phyloP scores from a whole-genome alignment of 1,284 basidiomycete genomes.

The Cryptococcus floricola region DNA sequence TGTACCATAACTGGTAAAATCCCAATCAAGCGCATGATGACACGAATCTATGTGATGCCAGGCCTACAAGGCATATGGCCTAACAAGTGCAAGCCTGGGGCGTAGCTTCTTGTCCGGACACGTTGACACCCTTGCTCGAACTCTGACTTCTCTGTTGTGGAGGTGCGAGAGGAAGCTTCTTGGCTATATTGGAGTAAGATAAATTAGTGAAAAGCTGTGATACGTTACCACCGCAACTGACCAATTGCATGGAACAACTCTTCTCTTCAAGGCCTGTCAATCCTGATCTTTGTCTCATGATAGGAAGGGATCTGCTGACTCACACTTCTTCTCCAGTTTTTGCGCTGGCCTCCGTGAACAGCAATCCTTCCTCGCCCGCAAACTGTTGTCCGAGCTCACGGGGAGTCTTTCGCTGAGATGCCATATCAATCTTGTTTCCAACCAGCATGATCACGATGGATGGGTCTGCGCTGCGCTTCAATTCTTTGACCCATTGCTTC shows the following conservation, averaged over 20 bases:
- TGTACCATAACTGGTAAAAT: background rate
- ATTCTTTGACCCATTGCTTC: conserved; percentile 91
- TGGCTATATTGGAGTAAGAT: conserved; percentile 22
- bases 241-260: conserved; percentile 81
- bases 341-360: conserved; percentile 95
- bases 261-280: conserved; percentile 29
- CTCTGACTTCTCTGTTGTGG: conserved; percentile 19
- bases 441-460: conserved; percentile 93
- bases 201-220: background rate
- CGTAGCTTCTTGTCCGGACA: conserved; percentile 24
- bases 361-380: conserved; percentile 87
- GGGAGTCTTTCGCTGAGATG: conserved; percentile 65
- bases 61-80: background rate
- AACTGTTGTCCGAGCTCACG: conserved; percentile 87
- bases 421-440: conserved; percentile 89
- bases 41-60: background rate
- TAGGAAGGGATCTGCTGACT: no score
- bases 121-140: conserved; percentile 35
- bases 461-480: conserved; percentile 95
- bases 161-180: conserved; percentile 41
- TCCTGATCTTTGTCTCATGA: no score
- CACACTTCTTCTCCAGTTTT: conserved; percentile 84
- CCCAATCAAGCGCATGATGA: background rate
- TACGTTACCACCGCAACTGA: conserved; percentile 14
- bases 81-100: conserved; percentile 34